Evolutionary conservation across 306 rosid genomes (phyloP).

Genomic region (Prosopis cineraria): DNA sequence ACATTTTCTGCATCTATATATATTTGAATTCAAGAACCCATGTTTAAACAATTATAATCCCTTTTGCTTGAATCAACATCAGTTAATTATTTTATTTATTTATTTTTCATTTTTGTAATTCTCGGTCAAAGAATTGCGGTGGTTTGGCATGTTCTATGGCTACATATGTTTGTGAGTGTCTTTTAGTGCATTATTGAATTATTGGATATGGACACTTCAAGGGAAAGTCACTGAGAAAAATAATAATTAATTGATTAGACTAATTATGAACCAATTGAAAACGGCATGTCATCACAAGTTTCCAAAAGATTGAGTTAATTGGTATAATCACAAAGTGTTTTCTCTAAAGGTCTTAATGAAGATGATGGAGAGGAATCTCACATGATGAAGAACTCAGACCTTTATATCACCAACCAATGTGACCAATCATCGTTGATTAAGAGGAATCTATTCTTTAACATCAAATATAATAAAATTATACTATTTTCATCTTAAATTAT

Average conservation of each 20-base stretch:
- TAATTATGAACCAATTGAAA: conserved; percentile 8
- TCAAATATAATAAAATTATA: neutral
- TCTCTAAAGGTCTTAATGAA: neutral
- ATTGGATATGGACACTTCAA: neutral
- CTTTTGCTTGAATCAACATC: no score
- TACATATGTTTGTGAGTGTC: neutral
- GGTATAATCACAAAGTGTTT: neutral
- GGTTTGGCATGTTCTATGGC: neutral
- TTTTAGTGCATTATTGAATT: neutral
- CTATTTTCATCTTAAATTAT: no score
- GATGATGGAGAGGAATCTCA: conserved; percentile 33
- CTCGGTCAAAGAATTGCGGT: neutral
- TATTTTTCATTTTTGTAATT: neutral
- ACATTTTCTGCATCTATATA: no score
- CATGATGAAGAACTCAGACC: conserved; percentile 28
- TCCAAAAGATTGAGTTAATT: neutral
- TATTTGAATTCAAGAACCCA: no score
- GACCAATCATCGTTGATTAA: conserved; percentile 30
- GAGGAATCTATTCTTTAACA: conserved; percentile 36
- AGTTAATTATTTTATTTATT: no score
- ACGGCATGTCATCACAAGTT: neutral
- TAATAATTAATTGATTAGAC: neutral
- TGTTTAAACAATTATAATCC: no score
- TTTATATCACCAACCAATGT: neutral
- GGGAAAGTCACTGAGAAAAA: neutral